Percentiles rank a stretch among this genome's conserved stretches.
Evolutionary conservation across 1,139 yeast species (phyloP).

Genomic region (Suhomyces maxii): DNA sequence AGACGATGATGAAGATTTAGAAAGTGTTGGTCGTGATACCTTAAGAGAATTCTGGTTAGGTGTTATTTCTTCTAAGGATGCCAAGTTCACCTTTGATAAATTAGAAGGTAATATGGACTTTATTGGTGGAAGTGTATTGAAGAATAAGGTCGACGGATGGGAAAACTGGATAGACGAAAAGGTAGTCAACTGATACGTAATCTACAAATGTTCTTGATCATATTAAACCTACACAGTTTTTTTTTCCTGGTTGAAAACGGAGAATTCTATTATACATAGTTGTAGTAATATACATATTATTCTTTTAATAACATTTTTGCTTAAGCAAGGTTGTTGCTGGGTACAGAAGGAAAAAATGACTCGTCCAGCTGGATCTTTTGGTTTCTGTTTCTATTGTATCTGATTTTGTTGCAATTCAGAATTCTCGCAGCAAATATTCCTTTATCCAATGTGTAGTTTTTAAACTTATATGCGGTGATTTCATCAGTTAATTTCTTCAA

Average conservation of each 20-base stretch:
- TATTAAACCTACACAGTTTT: too few relatives aligned
- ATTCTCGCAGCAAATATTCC: constrained; percentile 56
- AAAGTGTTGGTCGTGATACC: constrained; percentile 24
- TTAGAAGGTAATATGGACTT: constrained; percentile 76
- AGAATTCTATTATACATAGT: neutral
- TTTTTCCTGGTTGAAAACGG: too few relatives aligned
- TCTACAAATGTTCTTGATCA: too few relatives aligned
- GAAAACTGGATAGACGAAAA: constrained; percentile 77
- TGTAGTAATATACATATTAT: too few relatives aligned
- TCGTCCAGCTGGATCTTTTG: constrained; percentile 41
- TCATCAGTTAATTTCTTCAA: constrained; percentile 13
- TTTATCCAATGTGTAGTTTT: constrained; percentile 50
- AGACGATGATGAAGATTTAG: constrained; percentile 30
- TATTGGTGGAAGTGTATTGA: constrained; percentile 66
- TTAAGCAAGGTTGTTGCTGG: constrained; percentile 24
- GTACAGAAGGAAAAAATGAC: constrained; percentile 58
- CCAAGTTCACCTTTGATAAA: constrained; percentile 56
- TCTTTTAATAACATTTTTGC: neutral
- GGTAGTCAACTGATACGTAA: constrained; percentile 47
- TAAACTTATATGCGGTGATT: constrained; percentile 34
- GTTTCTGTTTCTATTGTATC: constrained; percentile 36
- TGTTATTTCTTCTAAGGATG: constrained; percentile 41
- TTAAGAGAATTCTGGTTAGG: constrained; percentile 44
- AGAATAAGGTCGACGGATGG: constrained; percentile 58
- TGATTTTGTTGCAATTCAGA: constrained; percentile 40